Conservation (phyloP, 169 alveolate genomes). For the Plasmodium reichenowi region DNA sequence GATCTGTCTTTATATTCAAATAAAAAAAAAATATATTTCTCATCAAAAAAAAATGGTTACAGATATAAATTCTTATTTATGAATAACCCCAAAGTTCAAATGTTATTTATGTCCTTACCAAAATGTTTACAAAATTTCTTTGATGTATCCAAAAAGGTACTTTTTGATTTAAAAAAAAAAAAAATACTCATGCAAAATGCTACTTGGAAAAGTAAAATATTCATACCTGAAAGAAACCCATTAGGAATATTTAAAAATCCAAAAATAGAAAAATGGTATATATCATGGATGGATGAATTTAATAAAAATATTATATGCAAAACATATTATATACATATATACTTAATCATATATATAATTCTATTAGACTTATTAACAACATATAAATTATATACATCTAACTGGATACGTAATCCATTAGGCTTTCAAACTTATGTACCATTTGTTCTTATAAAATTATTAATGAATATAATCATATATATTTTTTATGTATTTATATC, state of each 20-base stretch:
- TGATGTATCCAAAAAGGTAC: conserved; percentile 43
- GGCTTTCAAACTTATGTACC: conserved; percentile 3
- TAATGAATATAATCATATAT: conserved; percentile 21
- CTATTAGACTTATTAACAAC: conserved; percentile 50
- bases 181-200: conserved; percentile 80
- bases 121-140: conserved; percentile 14
- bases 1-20: conserved; percentile 1
- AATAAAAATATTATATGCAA: conserved; percentile 67
- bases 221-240: conserved; percentile 79
- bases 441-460: conserved; percentile 17
- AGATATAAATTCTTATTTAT: conserved; percentile 31
- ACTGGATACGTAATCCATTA: conserved; percentile 11
- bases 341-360: conserved; percentile 48
- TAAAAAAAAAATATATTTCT: conserved; percentile 19
- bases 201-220: conserved; percentile 77
- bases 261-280: conserved; percentile 79
- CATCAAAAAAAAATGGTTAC: conserved; percentile 19
- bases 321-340: conserved; percentile 31
- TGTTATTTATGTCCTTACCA: conserved; percentile 49
- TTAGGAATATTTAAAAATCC: conserved; percentile 79
- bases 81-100: conserved; percentile 28
- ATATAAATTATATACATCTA: conserved; percentile 37
- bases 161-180: conserved; percentile 76
- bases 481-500: conserved; percentile 18
- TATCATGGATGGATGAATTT: conserved; percentile 82